These are phyloP conservation scores for Dictyostelium intermedium DNA, from an alignment of 78 protist species.

Conservation along the genomic window DNA sequence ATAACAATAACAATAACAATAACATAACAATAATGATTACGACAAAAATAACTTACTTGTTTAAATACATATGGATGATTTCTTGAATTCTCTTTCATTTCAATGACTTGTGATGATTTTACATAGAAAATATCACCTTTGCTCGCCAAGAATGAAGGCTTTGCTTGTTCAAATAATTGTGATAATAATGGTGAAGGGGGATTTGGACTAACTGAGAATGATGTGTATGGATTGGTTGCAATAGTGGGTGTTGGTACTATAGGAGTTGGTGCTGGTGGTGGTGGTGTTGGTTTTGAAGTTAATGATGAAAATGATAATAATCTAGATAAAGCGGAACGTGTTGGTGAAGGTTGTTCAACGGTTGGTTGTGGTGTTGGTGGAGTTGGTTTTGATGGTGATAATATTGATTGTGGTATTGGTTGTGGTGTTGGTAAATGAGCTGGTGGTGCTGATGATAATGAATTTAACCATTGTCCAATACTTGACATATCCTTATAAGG, in stretches of 20 bases:
- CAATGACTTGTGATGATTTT: conserved; percentile 56
- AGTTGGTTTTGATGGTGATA: not conserved
- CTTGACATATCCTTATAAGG: conserved; percentile 46
- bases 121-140: conserved; percentile 28
- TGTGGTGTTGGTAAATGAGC: not conserved
- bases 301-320: conserved; percentile 8
- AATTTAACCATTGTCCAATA: conserved; percentile 20
- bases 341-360: not conserved
- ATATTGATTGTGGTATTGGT: conserved; percentile 2
- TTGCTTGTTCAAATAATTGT: not conserved
- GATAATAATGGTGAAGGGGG: not conserved
- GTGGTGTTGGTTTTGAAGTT: not conserved
- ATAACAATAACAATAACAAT: not conserved
- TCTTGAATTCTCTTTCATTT: conserved; percentile 67
- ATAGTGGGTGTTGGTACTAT: not conserved
- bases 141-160: conserved; percentile 6
- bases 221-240: not conserved
- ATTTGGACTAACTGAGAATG: conserved; percentile 5
- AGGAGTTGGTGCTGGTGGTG: not conserved
- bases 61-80: conserved; percentile 65
- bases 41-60: conserved; percentile 16
- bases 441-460: not conserved
- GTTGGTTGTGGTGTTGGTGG: not conserved
- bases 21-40: no score
- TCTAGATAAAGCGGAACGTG: not conserved